These are phyloP conservation scores for Aspergillus fijiensis DNA, from an alignment of 2,329 filamentous ascomycete genomes.

Conservation along the genomic window DNA sequence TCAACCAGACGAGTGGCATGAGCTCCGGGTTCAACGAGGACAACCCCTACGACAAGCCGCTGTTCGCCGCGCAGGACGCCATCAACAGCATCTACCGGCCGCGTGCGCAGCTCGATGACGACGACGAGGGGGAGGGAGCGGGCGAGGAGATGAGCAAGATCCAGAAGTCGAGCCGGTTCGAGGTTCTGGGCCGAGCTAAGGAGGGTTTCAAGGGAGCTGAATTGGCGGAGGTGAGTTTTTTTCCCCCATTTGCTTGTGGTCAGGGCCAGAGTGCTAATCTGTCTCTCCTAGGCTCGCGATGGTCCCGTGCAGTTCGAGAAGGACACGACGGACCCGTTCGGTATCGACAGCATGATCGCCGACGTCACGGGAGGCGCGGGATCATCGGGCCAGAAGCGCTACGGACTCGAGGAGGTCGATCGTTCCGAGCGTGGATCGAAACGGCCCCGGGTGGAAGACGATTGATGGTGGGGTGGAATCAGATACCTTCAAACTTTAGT, in stretches of 20 bases:
- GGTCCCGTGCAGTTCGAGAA: slow-evolving; percentile 97
- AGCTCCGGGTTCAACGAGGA: slow-evolving; percentile 95
- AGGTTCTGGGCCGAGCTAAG: slow-evolving; percentile 77
- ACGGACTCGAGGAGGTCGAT: slow-evolving; percentile 45
- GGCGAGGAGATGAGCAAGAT: slow-evolving; percentile 85
- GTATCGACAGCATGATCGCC: slow-evolving; percentile 88
- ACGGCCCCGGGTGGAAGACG: slow-evolving; percentile 75
- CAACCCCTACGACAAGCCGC: slow-evolving; percentile 92
- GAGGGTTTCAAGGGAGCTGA: slow-evolving; percentile 82
- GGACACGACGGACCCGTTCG: slow-evolving; percentile 82
- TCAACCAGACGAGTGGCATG: slow-evolving; percentile 92
- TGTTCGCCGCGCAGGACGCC: slow-evolving; percentile 93
- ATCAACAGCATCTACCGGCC: slow-evolving; percentile 93
- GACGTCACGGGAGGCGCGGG: slow-evolving; percentile 62
- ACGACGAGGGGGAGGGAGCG: slow-evolving; percentile 77
- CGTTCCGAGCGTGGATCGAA: slow-evolving; percentile 53
- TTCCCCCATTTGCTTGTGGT: slow-evolving; percentile 1
- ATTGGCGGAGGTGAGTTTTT: slow-evolving; percentile 69
- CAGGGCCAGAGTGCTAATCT: not conserved
- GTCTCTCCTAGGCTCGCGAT: slow-evolving; percentile 62
- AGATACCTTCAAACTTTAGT: no score
- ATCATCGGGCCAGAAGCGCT: slow-evolving; percentile 44
- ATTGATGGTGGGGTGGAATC: slow-evolving; percentile 34
- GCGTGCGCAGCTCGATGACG: slow-evolving; percentile 66
- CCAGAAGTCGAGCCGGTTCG: slow-evolving; percentile 80